phyloP scores from a whole-genome alignment of 1,139 yeast species.

The Hyphopichia pseudoburtonii region DNA sequence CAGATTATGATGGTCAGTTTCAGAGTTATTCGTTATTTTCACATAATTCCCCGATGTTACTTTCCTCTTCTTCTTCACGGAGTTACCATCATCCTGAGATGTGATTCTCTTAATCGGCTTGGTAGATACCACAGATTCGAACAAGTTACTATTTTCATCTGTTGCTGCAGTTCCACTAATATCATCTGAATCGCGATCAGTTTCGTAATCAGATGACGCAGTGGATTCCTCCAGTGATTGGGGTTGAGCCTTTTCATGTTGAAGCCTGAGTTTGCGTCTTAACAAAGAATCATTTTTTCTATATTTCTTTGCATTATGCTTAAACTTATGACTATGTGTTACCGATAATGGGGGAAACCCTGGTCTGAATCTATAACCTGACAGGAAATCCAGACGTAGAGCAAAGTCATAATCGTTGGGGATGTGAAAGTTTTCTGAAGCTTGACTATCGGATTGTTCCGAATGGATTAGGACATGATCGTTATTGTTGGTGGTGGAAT shows the following conservation, averaged over 20 bases:
- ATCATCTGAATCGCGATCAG: constrained; percentile 11
- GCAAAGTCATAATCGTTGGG: constrained; percentile 41
- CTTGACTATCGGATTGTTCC: not conserved
- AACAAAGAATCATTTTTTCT: constrained; percentile 10
- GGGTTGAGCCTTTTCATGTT: constrained; percentile 4
- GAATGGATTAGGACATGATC: not conserved
- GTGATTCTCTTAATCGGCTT: constrained; percentile 4
- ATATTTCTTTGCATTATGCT: constrained; percentile 10
- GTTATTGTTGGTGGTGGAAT: not conserved
- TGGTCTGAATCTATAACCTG: constrained; percentile 43
- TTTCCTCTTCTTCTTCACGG: constrained; percentile 1
- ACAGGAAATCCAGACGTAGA: constrained; percentile 27
- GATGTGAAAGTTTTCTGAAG: constrained; percentile 14
- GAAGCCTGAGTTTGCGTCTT: constrained; percentile 9
- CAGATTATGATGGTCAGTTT: too few species aligned
- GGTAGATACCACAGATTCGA: not conserved
- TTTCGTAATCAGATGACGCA: constrained; percentile 12
- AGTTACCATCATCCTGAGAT: not conserved
- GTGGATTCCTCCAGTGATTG: constrained; percentile 11
- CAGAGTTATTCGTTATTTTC: not conserved
- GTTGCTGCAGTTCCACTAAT: constrained; percentile 1
- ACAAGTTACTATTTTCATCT: constrained; percentile 3
- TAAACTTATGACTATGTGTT: constrained; percentile 20
- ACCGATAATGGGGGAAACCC: constrained; percentile 49
- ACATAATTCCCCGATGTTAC: not conserved